These are phyloP conservation scores for Ceratopteris richardii DNA, from an alignment of 75 land plant genomes.

Conservation along the genomic window DNA sequence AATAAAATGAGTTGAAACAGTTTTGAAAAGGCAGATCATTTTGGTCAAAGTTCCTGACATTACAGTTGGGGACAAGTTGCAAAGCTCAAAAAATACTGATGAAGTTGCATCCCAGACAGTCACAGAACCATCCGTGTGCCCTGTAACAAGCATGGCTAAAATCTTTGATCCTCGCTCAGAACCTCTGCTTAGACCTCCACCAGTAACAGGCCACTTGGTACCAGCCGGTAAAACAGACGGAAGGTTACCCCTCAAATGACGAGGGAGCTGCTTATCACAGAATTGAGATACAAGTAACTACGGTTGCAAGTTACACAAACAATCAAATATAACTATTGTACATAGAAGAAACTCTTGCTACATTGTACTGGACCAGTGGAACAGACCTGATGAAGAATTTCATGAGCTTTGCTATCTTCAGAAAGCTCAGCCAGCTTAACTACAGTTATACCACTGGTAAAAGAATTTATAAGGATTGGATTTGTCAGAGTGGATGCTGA, in stretches of 20 bases:
- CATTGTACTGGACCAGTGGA: no score
- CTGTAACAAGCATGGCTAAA: conserved; percentile 49
- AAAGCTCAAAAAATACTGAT: conserved; percentile 42
- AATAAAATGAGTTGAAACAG: neutral
- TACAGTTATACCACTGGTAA: conserved; percentile 39
- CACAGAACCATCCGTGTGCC: conserved; percentile 73
- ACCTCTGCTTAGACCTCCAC: conserved; percentile 42
- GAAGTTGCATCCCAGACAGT: conserved; percentile 83
- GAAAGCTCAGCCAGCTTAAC: conserved; percentile 38
- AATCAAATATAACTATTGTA: neutral
- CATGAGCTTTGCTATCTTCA: conserved; percentile 16
- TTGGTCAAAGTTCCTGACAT: no score
- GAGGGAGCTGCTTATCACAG: conserved; percentile 24
- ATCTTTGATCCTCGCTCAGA: conserved; percentile 15
- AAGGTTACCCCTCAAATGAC: conserved; percentile 13
- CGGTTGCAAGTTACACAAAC: no score
- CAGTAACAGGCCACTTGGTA: conserved; percentile 81
- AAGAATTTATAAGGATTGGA: conserved; percentile 45
- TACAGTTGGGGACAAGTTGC: conserved; percentile 15
- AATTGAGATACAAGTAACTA: neutral
- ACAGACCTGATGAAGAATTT: conserved; percentile 38
- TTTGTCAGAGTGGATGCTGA: conserved; percentile 21
- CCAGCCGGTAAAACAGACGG: conserved; percentile 28
- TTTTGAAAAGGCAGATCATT: neutral
- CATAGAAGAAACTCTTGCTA: no score